Base-by-base conservation (phyloP, 208 protist genomes). In the Blastocrithidia nonstop region DNA sequence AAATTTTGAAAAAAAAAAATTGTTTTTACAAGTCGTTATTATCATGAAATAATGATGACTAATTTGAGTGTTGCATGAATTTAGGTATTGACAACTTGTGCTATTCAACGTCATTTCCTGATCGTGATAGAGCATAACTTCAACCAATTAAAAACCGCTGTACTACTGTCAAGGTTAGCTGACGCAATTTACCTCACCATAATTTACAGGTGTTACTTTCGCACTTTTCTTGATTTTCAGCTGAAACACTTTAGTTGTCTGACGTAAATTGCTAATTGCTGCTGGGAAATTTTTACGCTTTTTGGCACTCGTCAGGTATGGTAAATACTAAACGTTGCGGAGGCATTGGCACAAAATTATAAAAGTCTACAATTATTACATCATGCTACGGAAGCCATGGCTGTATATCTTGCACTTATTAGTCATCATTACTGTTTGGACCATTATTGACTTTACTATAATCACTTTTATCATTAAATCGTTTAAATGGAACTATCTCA, bases 361-460 rank as follows among this genome's bases (percentile, higher is more conserved):
- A 85, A 49, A 78, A 85, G 50, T 85, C 75, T 6, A 81, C 53
- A 0, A 71, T 85, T 51, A 78, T 54, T 1, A 70, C 32, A n/a
- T 68, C 53, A 24, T 56, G 45, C 0, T 49, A 43, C 3, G 56
- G 39, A 28, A 44, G 23, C 54, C 54, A 69, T 8, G 27, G 2
- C 49, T 53, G 36, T 42, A 74, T 23, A 17, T 41, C 45, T 1
- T n/a, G n/a, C n/a, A n/a, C n/a, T n/a, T n/a, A n/a, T n/a, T n/a
- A n/a, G n/a, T n/a, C n/a, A n/a, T n/a, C n/a, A n/a, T n/a, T n/a
- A n/a, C n/a, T n/a, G n/a, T n/a, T n/a, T n/a, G n/a, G n/a, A n/a
- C n/a, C n/a, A n/a, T n/a, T n/a, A n/a, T n/a, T n/a, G n/a, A n/a
- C n/a, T n/a, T n/a, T n/a, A n/a, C n/a, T n/a, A n/a, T n/a, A n/a